Percentiles rank a stretch among this genome's conserved stretches.
Conservation (phyloP, 1,284 basidiomycete genomes). For the Trametes polyzona region DNA sequence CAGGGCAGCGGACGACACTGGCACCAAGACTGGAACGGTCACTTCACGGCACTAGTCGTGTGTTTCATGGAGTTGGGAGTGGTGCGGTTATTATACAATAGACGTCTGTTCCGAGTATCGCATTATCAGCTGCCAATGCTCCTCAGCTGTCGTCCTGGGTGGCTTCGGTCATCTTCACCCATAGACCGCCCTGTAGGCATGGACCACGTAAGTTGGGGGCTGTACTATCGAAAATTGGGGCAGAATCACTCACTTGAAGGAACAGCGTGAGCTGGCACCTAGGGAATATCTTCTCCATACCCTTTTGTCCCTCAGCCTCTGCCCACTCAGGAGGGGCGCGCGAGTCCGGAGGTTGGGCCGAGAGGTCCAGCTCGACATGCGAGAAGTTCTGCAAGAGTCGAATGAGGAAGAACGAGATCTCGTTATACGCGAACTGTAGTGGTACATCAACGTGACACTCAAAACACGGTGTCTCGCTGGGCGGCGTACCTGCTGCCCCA, state of each 20-base stretch:
- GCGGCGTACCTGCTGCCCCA: conserved; percentile 57
- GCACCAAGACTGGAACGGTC: conserved; percentile 73
- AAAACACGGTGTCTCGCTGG: too few species aligned
- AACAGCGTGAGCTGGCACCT: conserved; percentile 25
- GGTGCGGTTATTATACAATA: not conserved
- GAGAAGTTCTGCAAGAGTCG: conserved; percentile 52
- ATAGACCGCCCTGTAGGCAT: conserved; percentile 29
- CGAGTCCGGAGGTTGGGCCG: conserved; percentile 20
- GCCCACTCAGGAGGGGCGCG: conserved; percentile 25
- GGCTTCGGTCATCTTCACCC: conserved; percentile 33
- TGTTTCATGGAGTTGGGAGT: too few species aligned
- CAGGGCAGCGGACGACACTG: conserved; percentile 32
- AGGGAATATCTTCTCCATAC: conserved; percentile 22
- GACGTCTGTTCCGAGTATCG: not conserved
- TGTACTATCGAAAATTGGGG: not conserved
- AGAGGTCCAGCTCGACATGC: conserved; percentile 42
- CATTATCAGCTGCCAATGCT: not conserved
- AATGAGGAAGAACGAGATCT: conserved; percentile 45
- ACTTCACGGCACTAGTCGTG: too few species aligned
- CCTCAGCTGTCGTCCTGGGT: not conserved
- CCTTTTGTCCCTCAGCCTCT: conserved; percentile 18
- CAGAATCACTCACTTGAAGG: conserved; percentile 12
- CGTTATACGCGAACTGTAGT: conserved; percentile 45
- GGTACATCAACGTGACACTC: conserved; percentile 24
- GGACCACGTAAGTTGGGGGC: not conserved